These are phyloP conservation scores for Ophiobolus disseminans DNA, from an alignment of 2,329 filamentous ascomycete genomes.

Conservation along the genomic window DNA sequence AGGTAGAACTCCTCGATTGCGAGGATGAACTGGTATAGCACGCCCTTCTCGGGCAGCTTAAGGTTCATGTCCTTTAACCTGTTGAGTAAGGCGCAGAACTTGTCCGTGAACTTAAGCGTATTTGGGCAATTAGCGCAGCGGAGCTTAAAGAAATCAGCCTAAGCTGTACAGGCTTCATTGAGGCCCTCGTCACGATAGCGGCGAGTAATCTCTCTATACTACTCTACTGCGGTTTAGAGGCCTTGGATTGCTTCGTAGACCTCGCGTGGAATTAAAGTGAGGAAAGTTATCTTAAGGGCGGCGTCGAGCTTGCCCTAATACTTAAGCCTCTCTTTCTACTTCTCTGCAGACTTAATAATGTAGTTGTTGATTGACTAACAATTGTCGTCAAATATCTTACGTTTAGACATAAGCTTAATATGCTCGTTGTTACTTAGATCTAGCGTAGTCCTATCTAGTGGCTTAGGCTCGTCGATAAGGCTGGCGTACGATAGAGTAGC, in stretches of 20 bases:
- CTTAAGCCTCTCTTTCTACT: not conserved
- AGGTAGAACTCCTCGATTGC: too few species aligned
- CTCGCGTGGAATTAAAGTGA: not conserved
- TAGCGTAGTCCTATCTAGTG: not conserved
- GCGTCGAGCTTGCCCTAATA: too few species aligned
- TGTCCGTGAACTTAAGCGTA: too few species aligned
- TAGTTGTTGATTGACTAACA: not conserved
- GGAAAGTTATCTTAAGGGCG: not conserved
- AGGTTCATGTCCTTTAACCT: too few species aligned
- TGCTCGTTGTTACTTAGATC: not conserved
- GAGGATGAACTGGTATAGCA: too few species aligned
- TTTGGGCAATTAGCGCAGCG: not conserved
- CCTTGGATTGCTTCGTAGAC: not conserved
- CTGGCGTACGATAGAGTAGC: not conserved
- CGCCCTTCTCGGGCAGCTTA: too few species aligned
- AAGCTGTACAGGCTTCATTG: not conserved
- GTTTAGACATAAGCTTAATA: not conserved
- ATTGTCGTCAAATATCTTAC: not conserved
- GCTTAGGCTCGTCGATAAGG: not conserved
- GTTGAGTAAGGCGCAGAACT: too few species aligned
- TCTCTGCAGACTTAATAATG: not conserved
- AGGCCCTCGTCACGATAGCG: not conserved
- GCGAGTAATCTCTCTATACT: too few species aligned
- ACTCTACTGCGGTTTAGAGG: too few species aligned
- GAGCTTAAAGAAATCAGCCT: not conserved